phyloP scores from a whole-genome alignment of 192 early-diverging fungal genomes.

The Coemansia sp. region DNA sequence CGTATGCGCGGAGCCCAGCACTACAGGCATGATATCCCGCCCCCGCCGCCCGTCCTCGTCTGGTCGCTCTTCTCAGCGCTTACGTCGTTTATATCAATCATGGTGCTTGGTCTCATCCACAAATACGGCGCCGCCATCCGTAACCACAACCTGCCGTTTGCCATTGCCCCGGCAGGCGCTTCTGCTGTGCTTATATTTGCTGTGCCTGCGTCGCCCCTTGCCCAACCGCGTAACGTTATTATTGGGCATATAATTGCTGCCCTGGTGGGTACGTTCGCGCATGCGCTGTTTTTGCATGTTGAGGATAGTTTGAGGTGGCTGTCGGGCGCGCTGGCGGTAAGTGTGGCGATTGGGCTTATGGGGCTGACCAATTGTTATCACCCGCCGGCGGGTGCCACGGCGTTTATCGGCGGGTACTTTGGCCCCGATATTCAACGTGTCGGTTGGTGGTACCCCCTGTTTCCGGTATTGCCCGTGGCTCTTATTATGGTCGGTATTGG shows the following conservation, averaged over 20 bases:
- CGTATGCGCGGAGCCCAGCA: constrained; percentile 49
- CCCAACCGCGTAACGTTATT: constrained; percentile 49
- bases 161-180: constrained; percentile 46
- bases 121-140: constrained; percentile 45
- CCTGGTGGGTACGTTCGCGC: constrained; percentile 42
- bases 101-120: constrained; percentile 26
- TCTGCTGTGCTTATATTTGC: constrained; percentile 46
- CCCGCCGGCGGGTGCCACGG: constrained; percentile 51
- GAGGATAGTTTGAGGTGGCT: constrained; percentile 42
- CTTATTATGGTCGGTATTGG: constrained; percentile 38
- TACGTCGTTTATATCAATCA: constrained; percentile 39
- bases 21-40: constrained; percentile 19
- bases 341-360: constrained; percentile 43
- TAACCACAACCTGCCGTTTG: constrained; percentile 47
- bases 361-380: constrained; percentile 49
- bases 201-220: constrained; percentile 39
- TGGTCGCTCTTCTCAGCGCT: constrained; percentile 40
- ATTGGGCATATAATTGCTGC: constrained; percentile 41
- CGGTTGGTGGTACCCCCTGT: constrained; percentile 53
- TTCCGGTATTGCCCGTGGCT: constrained; percentile 35
- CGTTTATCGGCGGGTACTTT: constrained; percentile 35
- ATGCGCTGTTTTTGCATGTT: constrained; percentile 31
- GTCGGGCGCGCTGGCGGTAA: constrained; percentile 44
- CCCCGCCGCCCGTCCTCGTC: constrained; percentile 31
- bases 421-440: constrained; percentile 23